phyloP scores from a whole-genome alignment of 352 stramenopile genomes.

The Peronospora belbahrii region DNA sequence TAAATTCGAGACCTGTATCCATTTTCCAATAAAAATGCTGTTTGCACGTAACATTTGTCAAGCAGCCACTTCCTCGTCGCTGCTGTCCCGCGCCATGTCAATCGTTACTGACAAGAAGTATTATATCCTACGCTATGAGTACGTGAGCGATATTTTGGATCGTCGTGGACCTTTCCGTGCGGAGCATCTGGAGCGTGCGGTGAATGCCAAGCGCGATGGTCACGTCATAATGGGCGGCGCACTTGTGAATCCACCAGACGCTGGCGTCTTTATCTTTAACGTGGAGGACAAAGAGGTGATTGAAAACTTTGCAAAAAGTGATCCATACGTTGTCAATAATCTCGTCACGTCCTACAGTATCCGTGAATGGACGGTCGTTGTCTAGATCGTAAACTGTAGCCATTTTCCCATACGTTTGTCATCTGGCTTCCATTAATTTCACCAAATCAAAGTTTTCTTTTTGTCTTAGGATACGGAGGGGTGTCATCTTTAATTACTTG shows the following conservation, averaged over 20 bases:
- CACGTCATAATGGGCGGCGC: conserved; percentile 68
- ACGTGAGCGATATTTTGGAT: conserved; percentile 67
- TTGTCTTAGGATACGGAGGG: background rate
- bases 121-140: conserved; percentile 68
- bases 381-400: conserved; percentile 20
- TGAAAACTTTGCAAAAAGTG: conserved; percentile 53
- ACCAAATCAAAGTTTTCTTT: too few species aligned
- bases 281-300: conserved; percentile 46
- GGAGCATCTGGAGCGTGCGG: conserved; percentile 48
- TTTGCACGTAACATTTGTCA: conserved; percentile 12
- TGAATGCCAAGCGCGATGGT: conserved; percentile 42
- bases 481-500: conserved; percentile 16
- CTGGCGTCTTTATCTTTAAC: conserved; percentile 57
- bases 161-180: conserved; percentile 59
- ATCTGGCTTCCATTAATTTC: too few species aligned
- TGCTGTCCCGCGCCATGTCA: conserved; percentile 28
- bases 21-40: conserved; percentile 12
- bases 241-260: conserved; percentile 53
- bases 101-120: conserved; percentile 45
- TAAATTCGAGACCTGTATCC: too few species aligned
- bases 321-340: conserved; percentile 70
- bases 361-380: conserved; percentile 64
- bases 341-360: conserved; percentile 61
- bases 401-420: too few species aligned
- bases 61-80: conserved; percentile 5